Conservation (phyloP, 2,329 filamentous ascomycete genomes). For the Aspergillus neotritici region DNA sequence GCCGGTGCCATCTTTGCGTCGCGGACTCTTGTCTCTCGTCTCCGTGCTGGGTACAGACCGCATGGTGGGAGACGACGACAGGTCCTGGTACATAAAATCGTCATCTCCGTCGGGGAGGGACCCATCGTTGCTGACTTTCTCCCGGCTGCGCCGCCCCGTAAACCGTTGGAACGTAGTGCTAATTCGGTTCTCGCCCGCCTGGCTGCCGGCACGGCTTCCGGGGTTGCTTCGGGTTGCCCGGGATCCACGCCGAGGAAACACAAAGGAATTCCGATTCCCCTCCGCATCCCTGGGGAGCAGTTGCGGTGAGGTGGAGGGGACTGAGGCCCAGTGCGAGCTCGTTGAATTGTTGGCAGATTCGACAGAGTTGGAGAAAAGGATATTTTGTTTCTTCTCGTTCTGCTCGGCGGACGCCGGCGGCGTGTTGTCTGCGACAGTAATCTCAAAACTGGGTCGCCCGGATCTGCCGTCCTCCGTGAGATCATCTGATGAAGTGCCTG, state of each 20-base stretch:
- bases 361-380: slow-evolving; percentile 23
- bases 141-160: slow-evolving; percentile 26
- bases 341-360: slow-evolving; percentile 7
- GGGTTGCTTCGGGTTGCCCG: slow-evolving; percentile 27
- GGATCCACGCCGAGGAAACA: slow-evolving; percentile 26
- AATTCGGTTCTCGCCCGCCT: slow-evolving; percentile 32
- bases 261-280: slow-evolving; percentile 16
- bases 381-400: slow-evolving; percentile 22
- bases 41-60: slow-evolving; percentile 14
- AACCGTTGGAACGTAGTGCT: slow-evolving; percentile 34
- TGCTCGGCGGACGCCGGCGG: slow-evolving; percentile 13
- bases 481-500: slow-evolving; percentile 15
- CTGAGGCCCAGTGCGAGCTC: slow-evolving; percentile 16
- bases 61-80: slow-evolving; percentile 11
- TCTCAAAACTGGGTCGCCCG: slow-evolving; percentile 35
- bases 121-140: slow-evolving; percentile 26
- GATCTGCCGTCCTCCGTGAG: slow-evolving; percentile 20
- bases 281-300: slow-evolving; percentile 22
- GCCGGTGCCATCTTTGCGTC: slow-evolving; percentile 17
- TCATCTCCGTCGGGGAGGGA: slow-evolving; percentile 23
- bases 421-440: slow-evolving; percentile 25
- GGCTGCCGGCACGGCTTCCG: slow-evolving; percentile 32
- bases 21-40: slow-evolving; percentile 20
- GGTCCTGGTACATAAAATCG: slow-evolving; percentile 20
- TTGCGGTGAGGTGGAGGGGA: slow-evolving; percentile 21